phyloP scores from a whole-genome alignment of 768 basidiomycete species.

The Leccinum olivaceopallidum region DNA sequence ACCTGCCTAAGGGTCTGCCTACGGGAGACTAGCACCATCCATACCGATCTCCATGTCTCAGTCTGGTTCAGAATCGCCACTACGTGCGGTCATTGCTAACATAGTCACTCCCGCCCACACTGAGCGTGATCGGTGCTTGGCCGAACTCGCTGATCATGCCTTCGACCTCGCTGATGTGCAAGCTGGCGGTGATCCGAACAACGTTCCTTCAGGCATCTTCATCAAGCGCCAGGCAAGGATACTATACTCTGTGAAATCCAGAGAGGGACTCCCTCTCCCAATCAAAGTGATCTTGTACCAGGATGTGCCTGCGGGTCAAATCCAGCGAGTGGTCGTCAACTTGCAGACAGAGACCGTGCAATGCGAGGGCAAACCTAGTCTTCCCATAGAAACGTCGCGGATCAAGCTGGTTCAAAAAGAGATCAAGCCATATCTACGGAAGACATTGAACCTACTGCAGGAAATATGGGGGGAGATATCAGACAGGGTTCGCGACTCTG shows the following conservation, averaged over 20 bases:
- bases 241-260: conserved; percentile 10
- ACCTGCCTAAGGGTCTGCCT: too few relatives aligned
- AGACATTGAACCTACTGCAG: too few relatives aligned
- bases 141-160: conserved; percentile 22
- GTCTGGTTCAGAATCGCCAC: background rate
- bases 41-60: conserved; percentile 13
- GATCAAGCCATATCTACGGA: too few relatives aligned
- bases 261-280: conserved; percentile 7
- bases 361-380: too few relatives aligned
- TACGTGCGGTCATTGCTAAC: conserved; percentile 18
- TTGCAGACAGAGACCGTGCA: too few relatives aligned
- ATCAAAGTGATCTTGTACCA: conserved; percentile 19
- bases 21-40: too few relatives aligned
- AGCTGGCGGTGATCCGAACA: background rate
- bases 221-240: conserved; percentile 18
- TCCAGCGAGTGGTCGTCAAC: conserved; percentile 9
- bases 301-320: conserved; percentile 4
- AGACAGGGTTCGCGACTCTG: too few relatives aligned
- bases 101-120: conserved; percentile 7
- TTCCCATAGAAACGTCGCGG: too few relatives aligned
- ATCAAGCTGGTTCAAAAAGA: too few relatives aligned
- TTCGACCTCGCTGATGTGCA: conserved; percentile 16
- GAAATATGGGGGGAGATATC: too few relatives aligned
- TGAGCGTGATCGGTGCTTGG: conserved; percentile 12
- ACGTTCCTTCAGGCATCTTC: background rate